Evolutionary conservation across 768 basidiomycete species (phyloP), one percentile per base, ranked within the genome.

Genomic region (Boletus vermiculosoides): DNA sequence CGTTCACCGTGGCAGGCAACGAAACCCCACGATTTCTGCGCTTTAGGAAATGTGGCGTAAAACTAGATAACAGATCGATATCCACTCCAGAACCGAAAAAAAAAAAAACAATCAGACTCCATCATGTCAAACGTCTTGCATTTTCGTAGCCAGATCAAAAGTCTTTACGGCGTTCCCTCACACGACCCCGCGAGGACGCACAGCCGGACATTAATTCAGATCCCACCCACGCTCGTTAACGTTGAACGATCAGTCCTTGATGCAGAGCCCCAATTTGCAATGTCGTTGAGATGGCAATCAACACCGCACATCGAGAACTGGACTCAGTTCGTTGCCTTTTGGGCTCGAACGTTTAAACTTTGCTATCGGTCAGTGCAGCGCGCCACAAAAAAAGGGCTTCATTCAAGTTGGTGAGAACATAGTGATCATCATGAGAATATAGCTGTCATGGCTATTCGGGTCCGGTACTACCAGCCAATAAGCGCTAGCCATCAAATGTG

Each of bases 31-130:
- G 50, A 52, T 9, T 1, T 7, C n/a, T 30, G 52, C 62, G 36
- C 46, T 57, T 68, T 68, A 52, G 66, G 60, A 50, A 66, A 58
- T 66, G 63, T 68, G 66, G 66, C 65, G 65, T 37, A 22, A 20
- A 3, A 18, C 16, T 1, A 12, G 34, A 37, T 48, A 22, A 8
- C 52, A 40, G n/a, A 53, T 54, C 41, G 41, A 56, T 23, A 45
- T 54, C 55, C 33, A 44, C 55, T 9, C 34, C 23, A 30, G 13
- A 20, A 34, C 51, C 39, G 39, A 20, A 40, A 9, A 34, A 31
- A 22, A 34, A 10, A 39, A 40, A n/a, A 40, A 0, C 23, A 13
- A 15, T 28, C 49, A 28, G 37, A 20, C 25, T 2, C 22, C 37
- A 20, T 1, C 8, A n/a, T 2, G 45, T 45, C 45, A 28, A 5